Evolutionary conservation across 2,329 filamentous ascomycete genomes (phyloP), one percentile per base, ranked within the genome.

Genomic region (Blastomyces silverae): DNA sequence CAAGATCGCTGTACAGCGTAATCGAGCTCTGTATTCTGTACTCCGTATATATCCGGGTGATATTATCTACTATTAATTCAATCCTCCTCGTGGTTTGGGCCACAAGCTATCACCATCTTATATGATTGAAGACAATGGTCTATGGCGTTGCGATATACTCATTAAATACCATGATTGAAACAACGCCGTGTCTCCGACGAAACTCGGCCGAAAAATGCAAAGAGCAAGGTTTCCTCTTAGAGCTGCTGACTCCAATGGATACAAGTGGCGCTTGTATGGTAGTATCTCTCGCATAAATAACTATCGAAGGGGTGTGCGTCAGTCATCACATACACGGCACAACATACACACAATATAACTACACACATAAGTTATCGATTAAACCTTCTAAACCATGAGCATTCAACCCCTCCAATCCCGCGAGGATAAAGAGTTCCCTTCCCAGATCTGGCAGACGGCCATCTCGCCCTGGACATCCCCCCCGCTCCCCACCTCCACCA

Each of bases 401-500:
- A 62, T 62, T 31, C 61, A 62, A 28, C 39, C 61, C 20, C 48
- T 56, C 46, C 48, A 42, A 15, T 39, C 15, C 46, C 65, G 28
- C 34, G 17, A 42, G 34, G 58, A 61, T 48, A 34, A 50, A 42
- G 69, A 42, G 37, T 65, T 25, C 42, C 63, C 22, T 34, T 25
- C 20, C 39, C 44, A 46, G 31, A 20, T 77, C 22, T 77, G 75
- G 75, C 68, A 72, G 28, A 66, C 70, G 22, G 69, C 72, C 20
- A 70, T 74, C 42, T 68, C 68, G n/a, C 69, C 69, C 17, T 73
- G 71, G 70, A 67, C 71, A 28, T 71, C 71, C 3, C 67, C 69
- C 2, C 70, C 79, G 25, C 67, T 79, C 39, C 77, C 77, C 3
- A 70, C 68, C 48, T 62, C 70, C 17, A 66, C 73, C 42, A 65